Evolutionary conservation across 345 rosid genomes (phyloP), one percentile per base, ranked within the genome.

Genomic region (Brassica nigra): DNA sequence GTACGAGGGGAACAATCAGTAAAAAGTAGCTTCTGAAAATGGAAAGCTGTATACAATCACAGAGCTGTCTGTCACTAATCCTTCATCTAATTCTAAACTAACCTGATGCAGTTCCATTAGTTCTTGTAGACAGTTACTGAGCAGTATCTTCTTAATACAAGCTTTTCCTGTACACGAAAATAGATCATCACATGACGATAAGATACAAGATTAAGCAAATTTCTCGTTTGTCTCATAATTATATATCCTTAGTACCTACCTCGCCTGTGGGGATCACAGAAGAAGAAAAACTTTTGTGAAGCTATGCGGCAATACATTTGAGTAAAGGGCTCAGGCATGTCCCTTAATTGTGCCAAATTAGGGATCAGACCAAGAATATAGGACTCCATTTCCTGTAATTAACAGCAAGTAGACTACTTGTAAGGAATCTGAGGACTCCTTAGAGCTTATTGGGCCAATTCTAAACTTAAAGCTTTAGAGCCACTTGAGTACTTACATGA

Each of bases 31-130:
- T 69, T 34, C 75, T 28, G 29, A 30, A 68, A 74, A 2, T 70
- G 18, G 20, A 14, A 49, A n/a, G 18, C 57, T 49, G n/a, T 49
- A 49, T n/a, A 49, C 54, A 15, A 47, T 47, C 18, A 49, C 57
- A 49, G 8, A 80, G 76, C 72, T 36, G 27, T 8, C 47, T 57
- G 4, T 57, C 67, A 70, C 6, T 44, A 71, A 73, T 71, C 29
- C 10, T 57, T 65, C 42, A 23, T 18, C 39, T 61, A 44, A 49
- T 73, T 18, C 31, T 61, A 44, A 49, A 77, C 71, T 82, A 9
- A 93, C 99, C 97, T 95, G 99, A 85, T 96, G 99, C 82, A 96
- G 76, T 89, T 96, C 99, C 99, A 96, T 96, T 66, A 93, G 90
- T 85, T 96, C 98, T 84, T 96, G 99, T 28, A 96, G 97, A 86